Base-by-base conservation (phyloP, 1,139 yeast species). In the Geotrichum carabidarum region DNA sequence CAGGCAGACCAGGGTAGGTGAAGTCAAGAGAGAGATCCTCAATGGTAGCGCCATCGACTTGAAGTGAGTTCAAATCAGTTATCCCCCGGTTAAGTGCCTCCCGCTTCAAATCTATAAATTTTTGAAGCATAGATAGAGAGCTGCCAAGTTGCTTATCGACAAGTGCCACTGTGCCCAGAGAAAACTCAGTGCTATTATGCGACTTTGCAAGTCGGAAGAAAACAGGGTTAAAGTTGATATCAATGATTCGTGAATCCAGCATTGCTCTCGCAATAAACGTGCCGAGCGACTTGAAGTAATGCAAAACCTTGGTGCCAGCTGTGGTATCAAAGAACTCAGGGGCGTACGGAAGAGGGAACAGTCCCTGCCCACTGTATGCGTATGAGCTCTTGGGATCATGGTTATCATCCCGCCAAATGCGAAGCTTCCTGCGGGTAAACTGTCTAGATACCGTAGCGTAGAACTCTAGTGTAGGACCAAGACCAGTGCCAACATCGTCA, bases 401-500 rank as follows among this genome's bases (percentile, higher is more conserved):
- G 14, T 72, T 75, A 48, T 75, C 74, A 35, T 69, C 71, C 61
- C 95, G 78, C 99, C 99, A 93, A 71, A 93, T 73, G 15, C 70
- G 71, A 55, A 84, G 70, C 51, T 76, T 77, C 55, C 76, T 78
- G 59, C 73, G 77, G 1, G 86, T 74, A 66, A 87, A 89, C 58
- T 85, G 93, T 58, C 75, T 81, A 0, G 97, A 89, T 4, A 88
- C 93, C 12, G 78, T 74, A 0, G 97, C 82, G 66, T 89, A 93
- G 65, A 93, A 93, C 68, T 93, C 99, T 59, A 91, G 75, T 0
- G 99, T 93, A 1, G 99, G 99, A 0, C 99, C 99, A 51, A 90
- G 72, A 0, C 99, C 99, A 0, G 96, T 85, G 11, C 99, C 99
- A n/a, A 80, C 96, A 67, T 93, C 99, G 63, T 86, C 91, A 61